Evolutionary conservation across 176 grass and related monocot species (phyloP), one percentile per base, ranked within the genome.

Genomic region (Oryza glumipatula): DNA sequence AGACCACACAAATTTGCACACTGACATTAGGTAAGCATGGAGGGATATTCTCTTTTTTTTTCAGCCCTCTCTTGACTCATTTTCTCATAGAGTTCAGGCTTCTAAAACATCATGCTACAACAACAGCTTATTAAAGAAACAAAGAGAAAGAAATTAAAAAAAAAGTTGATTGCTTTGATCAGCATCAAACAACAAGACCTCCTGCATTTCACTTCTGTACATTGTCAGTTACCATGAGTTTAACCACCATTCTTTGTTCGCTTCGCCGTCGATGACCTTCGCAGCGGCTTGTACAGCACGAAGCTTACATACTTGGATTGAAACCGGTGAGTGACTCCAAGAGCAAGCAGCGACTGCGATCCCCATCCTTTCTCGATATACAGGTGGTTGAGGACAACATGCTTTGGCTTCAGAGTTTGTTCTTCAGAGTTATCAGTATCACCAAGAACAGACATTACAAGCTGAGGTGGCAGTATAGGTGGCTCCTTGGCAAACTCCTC

Each of bases 301-400:
- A 92, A 76, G 70, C 92, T 96, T 69, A 99, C 94, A 39, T 92
- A 94, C 82, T 99, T 99, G 9, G 93, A 96, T 15, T 88, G 67
- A 36, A 96, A 99, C 67, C 97, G 65, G 46, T 99, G 92, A 19
- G 89, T 96, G 79, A 94, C 22, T 0, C 97, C 89, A 7, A 99
- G 93, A 24, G 94, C 97, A 0, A 99, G 92, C 56, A 99, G 84
- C 4, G 94, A 94, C 83, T 90, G 88, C 11, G 92, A 92, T 6
- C 86, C 87, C 80, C 88, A 90, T 21, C 97, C 97, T 94, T 96
- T 99, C 84, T 99, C 94, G 3, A 99, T 88, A 60, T 92, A 96
- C 30, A 99, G 76, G 48, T 99, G 97, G 86, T 99, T 87, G 5
- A 99, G 94, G 30, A 89, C 90, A 0, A 92, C 92, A 44, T 99